Evolutionary conservation across 345 rosid genomes (phyloP), one percentile per base, ranked within the genome.

Genomic region (Linum lewisii): DNA sequence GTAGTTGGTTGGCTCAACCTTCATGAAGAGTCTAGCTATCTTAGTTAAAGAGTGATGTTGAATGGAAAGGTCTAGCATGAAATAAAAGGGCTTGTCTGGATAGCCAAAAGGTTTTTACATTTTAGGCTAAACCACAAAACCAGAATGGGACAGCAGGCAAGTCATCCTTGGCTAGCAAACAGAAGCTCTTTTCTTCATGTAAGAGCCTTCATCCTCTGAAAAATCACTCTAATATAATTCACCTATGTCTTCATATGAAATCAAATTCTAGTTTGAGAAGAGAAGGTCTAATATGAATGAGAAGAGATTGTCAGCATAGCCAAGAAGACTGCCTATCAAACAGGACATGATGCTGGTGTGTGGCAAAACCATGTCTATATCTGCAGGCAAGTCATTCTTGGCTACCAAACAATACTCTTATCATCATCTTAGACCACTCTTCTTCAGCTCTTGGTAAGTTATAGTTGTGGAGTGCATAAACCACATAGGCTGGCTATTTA

Each of bases 151-250:
- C 5, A 22, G 57, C 57, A 54, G 57, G 57, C 57, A 54, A 54
- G 57, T 54, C 57, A 22, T 54, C 57, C 57, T 54, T 54, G 57
- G 57, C 57, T 54, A 54, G 25, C 57, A 19, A 54, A 54, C 57
- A 21, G 4, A 38, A 14, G 7, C 57, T 22, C 57, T 54, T 54
- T 54, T 54, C 57, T 54, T 22, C 57, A 54, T 22, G 57, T 54
- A 11, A 54, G 11, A 24, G 32, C 57, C 57, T 24, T 16, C 4
- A 2, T 54, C 57, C 29, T 54, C 57, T 16, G 13, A n/a, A n/a
- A n/a, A n/a, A n/a, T n/a, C n/a, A n/a, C n/a, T n/a, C n/a, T n/a
- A n/a, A n/a, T n/a, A n/a, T n/a, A n/a, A n/a, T n/a, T n/a, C n/a
- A n/a, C n/a, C n/a, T n/a, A n/a, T n/a, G n/a, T n/a, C 57, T 23